Evolutionary conservation across 345 rosid genomes (phyloP).

Genomic region (Angophora floribunda): DNA sequence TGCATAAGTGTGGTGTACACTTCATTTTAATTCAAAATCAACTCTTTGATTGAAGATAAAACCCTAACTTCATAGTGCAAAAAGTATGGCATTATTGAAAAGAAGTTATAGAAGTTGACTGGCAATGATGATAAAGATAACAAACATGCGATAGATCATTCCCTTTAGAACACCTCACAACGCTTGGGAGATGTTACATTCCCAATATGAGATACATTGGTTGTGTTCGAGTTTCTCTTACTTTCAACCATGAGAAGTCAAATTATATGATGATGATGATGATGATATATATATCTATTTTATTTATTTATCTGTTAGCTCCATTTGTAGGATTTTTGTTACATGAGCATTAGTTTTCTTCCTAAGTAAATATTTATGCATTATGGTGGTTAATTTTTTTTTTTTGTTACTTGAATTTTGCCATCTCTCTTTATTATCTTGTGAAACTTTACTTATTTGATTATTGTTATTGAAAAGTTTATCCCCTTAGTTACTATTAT

Average conservation of each 20-base stretch:
- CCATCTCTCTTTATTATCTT: background rate
- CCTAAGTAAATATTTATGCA: background rate
- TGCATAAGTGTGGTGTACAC: constrained; percentile 93
- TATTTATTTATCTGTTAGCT: background rate
- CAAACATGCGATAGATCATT: background rate
- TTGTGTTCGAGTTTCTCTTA: background rate
- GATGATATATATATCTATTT: too few species aligned
- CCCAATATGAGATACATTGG: background rate
- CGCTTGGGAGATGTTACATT: background rate
- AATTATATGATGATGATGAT: too few species aligned
- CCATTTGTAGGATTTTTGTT: too few species aligned
- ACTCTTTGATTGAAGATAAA: background rate
- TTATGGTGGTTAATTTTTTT: background rate
- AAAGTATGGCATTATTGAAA: background rate
- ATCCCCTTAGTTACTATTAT: background rate
- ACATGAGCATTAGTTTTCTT: background rate
- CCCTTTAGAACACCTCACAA: too few species aligned
- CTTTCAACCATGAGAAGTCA: background rate
- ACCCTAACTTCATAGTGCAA: background rate
- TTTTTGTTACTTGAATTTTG: background rate
- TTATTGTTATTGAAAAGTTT: background rate
- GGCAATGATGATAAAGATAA: background rate
- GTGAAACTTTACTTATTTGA: background rate
- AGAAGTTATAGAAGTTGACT: background rate
- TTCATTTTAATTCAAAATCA: constrained; percentile 75